phyloP scores from a whole-genome alignment of 2,329 filamentous ascomycete genomes.

The Pseudocercospora ulei region DNA sequence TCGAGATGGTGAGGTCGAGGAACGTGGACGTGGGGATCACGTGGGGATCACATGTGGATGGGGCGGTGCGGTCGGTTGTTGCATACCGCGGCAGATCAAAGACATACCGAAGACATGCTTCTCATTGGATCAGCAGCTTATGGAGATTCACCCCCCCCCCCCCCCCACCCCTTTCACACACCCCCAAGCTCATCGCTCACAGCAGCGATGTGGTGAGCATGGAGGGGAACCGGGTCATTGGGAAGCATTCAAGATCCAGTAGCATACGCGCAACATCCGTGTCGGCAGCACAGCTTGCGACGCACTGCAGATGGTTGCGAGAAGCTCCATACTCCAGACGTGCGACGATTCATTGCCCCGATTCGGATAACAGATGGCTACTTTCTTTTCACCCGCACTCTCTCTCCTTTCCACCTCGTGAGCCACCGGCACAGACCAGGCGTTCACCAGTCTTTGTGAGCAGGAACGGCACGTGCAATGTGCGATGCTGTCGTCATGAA shows the following conservation, averaged over 20 bases:
- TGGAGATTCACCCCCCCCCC: neutral
- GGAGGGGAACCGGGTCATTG: constrained; percentile 12
- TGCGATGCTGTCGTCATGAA: constrained; percentile 15
- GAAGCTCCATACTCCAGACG: neutral
- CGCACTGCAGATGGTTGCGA: neutral
- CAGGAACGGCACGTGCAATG: constrained; percentile 25
- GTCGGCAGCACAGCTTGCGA: constrained; percentile 3
- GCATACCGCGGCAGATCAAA: too few relatives aligned
- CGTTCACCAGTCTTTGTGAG: constrained; percentile 19
- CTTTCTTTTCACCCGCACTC: neutral
- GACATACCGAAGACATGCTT: too few relatives aligned
- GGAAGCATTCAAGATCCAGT: constrained; percentile 9
- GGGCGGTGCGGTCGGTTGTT: too few relatives aligned
- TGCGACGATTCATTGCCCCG: constrained; percentile 2
- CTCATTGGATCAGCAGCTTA: too few relatives aligned
- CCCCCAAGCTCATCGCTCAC: too few relatives aligned
- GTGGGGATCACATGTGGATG: too few relatives aligned
- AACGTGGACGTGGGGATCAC: too few relatives aligned
- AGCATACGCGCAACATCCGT: neutral
- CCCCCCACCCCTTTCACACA: too few relatives aligned
- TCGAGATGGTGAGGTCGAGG: too few relatives aligned
- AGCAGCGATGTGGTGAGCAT: constrained; percentile 10
- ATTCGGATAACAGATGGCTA: constrained; percentile 2
- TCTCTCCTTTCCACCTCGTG: constrained; percentile 11
- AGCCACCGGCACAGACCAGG: constrained; percentile 26